Base-by-base conservation (phyloP, 345 rosid species). In the Syzygium aromaticum region DNA sequence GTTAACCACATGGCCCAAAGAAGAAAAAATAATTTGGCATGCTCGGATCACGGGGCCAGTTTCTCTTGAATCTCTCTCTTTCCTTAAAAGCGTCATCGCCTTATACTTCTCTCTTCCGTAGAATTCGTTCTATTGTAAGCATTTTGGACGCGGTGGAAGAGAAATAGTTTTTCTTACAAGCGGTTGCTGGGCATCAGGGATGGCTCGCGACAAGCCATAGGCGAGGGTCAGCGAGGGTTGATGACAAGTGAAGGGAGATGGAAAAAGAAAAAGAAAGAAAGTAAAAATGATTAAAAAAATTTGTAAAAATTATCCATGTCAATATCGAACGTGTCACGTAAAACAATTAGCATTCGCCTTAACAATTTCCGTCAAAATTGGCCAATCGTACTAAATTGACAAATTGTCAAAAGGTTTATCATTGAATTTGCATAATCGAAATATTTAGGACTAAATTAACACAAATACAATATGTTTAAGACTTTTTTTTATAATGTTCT, bases 351-450 rank as follows among this genome's bases (percentile, higher is more conserved):
- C 7, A 25, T 0, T 27, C 7, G 11, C 12, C 7, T 25, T 6
- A 1, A 0, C 0, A 11, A 59, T 13, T 61, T 61, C 1, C 5
- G 0, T 11, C n/a, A 6, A n/a, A 61, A 61, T 61, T 61, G 5
- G 3, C 28, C 1, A 1, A 0, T 13, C 12, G 4, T 1, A 61
- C 17, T 27, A 61, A 61, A 61, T n/a, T 61, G 4, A 3, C 8
- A 61, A 61, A 6, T 13, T 13, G 17, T n/a, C 17, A 61, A 61
- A 61, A 61, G 0, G 3, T 3, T 0, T n/a, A 13, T 0, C 0
- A 61, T 17, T 6, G 5, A 61, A 61, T n/a, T 61, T 3, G 8
- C 8, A 61, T n/a, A 0, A 0, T 61, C 14, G 27, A 61, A 25
- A 4, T 0, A 3, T 57, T 57, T 25, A 25, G 5, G 15, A 3